Percentiles rank a stretch among this genome's conserved stretches.
Evolutionary conservation across 2,329 filamentous ascomycete genomes (phyloP).

Genomic region (Colletotrichum theobromicola): DNA sequence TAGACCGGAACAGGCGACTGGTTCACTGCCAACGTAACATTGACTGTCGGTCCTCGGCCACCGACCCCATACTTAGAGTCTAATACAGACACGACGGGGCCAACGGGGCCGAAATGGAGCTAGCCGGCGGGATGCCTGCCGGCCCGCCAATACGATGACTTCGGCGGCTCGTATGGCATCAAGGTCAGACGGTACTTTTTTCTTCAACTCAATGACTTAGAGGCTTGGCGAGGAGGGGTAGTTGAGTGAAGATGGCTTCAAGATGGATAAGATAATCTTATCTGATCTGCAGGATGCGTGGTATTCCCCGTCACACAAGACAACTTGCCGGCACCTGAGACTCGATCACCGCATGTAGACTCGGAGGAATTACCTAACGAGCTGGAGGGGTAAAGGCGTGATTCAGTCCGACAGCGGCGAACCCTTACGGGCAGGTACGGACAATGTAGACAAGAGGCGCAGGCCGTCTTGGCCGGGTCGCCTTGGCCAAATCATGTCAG

Average conservation of each 20-base stretch:
- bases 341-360: neutral
- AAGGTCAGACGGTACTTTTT: neutral
- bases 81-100: neutral
- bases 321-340: neutral
- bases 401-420: neutral
- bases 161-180: neutral
- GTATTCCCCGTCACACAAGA: neutral
- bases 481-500: neutral
- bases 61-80: neutral
- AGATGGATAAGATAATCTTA: constrained; percentile 39
- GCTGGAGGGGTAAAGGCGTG: neutral
- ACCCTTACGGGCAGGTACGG: neutral
- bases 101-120: neutral
- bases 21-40: neutral
- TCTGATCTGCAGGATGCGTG: constrained; percentile 23
- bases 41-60: neutral
- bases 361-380: constrained; percentile 2
- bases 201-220: neutral
- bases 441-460: neutral
- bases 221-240: constrained; percentile 15
- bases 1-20: neutral
- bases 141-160: neutral
- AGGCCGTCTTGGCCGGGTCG: neutral
- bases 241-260: neutral
- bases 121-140: neutral